Base-by-base conservation (phyloP, 1,284 basidiomycete genomes). In the Leccinum pachyderme region DNA sequence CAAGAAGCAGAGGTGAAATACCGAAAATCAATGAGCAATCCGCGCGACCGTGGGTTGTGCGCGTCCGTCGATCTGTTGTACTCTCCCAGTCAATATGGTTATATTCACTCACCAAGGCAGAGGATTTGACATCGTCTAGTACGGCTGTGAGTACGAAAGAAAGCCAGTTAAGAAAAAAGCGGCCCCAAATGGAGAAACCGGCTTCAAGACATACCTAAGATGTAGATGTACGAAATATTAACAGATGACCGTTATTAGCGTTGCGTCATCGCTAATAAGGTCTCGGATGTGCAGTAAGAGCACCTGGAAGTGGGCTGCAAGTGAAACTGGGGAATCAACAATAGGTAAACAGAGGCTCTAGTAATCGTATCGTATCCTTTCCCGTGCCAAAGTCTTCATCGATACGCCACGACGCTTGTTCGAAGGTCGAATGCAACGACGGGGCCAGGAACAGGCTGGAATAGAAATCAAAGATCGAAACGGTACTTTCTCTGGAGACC, bases 391-490 rank as follows among this genome's bases (percentile, higher is more conserved):
- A 7, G 39, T 41, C 22, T 41, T 24, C 22, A 41, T 41, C 18
- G 22, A 41, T 41, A 22, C 12, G 39, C 37, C 37, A 39, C 18
- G 4, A n/a, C 9, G 47, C 15, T 28, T 27, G 37, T 44, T 39
- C 8, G 39, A 11, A 13, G 9, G 24, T 24, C 24, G 35, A 33
- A 41, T n/a, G 5, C 43, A 22, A 12, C 49, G 11, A 11, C 53
- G 73, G 73, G 12, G 67, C 65, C 7, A 87, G 72, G 3, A 91
- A 91, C 83, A 2, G 88, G 83, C 44, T 74, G 65, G 56, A 87
- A 90, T 7, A 76, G 68, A 72, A 93, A 93, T 89, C 89, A 93
- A 2, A 87, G 69, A 15, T 90, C 88, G 61, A 93, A 89, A 93
- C 0, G 84, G 77, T 3, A 82, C 76, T 66, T 93, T 90, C 90